Evolutionary conservation across 2,329 filamentous ascomycete species (phyloP).

Genomic region (Aspergillus clavatus): DNA sequence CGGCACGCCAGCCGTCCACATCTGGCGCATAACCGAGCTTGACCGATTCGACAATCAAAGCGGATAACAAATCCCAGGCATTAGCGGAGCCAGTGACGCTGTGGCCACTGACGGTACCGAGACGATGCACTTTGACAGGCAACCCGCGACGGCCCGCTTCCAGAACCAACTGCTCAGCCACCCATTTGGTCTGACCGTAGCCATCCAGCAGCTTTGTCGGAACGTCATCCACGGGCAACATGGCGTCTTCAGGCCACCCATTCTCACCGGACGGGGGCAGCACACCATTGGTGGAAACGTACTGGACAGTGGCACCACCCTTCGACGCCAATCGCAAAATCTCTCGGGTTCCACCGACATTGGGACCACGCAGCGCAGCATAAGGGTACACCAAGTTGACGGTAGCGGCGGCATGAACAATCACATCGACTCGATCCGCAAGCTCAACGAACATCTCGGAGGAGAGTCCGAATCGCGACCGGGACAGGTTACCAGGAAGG

Average conservation of each 20-base stretch:
- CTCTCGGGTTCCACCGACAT: conserved; percentile 74
- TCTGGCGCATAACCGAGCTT: conserved; percentile 66
- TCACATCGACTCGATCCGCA: conserved; percentile 62
- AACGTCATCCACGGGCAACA: conserved; percentile 63
- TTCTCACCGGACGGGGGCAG: conserved; percentile 60
- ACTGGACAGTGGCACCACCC: conserved; percentile 67
- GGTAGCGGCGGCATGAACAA: conserved; percentile 71
- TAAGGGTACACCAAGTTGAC: conserved; percentile 81
- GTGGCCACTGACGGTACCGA: conserved; percentile 74
- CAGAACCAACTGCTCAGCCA: conserved; percentile 68
- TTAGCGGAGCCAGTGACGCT: conserved; percentile 71
- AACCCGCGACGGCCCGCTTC: conserved; percentile 65
- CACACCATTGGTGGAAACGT: conserved; percentile 76
- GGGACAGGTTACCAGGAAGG: conserved; percentile 66
- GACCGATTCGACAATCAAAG: conserved; percentile 70
- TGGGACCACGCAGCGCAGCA: conserved; percentile 66
- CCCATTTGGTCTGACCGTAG: conserved; percentile 78
- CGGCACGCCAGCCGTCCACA: conserved; percentile 69
- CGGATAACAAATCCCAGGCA: conserved; percentile 71
- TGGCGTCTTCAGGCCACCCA: conserved; percentile 66
- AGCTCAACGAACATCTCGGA: conserved; percentile 62
- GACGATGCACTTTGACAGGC: conserved; percentile 66
- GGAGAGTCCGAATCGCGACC: conserved; percentile 63
- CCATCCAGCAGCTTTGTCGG: conserved; percentile 65
- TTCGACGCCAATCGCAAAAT: conserved; percentile 65